phyloP scores from a whole-genome alignment of 148 eudicot genomes.

The Rhododendron ovatum region DNA sequence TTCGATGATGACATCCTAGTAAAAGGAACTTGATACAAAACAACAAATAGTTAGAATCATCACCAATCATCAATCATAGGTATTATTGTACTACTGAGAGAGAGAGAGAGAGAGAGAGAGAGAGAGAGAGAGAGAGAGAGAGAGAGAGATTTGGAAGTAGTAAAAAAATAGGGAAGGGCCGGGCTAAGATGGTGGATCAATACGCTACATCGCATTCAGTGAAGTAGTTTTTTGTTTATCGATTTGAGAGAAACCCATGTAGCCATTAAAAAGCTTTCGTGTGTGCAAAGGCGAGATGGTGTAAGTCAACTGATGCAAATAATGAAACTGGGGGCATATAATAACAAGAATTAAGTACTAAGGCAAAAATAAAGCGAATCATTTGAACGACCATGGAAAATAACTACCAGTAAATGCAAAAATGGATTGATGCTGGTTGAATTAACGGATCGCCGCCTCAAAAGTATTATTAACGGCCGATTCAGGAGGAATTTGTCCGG shows the following conservation, averaged over 20 bases:
- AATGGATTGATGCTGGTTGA: background rate
- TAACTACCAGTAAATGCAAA: constrained; percentile 3
- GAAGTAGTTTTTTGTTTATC: background rate
- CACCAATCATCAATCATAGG: background rate
- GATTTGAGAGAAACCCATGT: background rate
- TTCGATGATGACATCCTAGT: constrained; percentile 48
- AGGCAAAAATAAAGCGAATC: background rate
- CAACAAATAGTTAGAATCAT: background rate
- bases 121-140: background rate
- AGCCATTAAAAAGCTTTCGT: background rate
- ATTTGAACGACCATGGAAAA: background rate
- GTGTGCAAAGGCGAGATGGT: background rate
- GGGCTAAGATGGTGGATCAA: background rate
- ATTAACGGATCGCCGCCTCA: background rate
- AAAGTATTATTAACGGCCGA: background rate
- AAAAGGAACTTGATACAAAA: background rate
- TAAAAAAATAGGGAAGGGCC: background rate
- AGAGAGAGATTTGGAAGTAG: background rate
- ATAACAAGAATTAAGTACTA: background rate
- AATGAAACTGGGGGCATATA: background rate
- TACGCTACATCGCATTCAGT: background rate
- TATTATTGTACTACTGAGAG: background rate
- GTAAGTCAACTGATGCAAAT: background rate
- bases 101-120: too few relatives aligned
- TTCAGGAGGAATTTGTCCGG: background rate